Evolutionary conservation across 495 filamentous ascomycete genomes (phyloP).

Genomic region (Hyaloscypha variabilis): DNA sequence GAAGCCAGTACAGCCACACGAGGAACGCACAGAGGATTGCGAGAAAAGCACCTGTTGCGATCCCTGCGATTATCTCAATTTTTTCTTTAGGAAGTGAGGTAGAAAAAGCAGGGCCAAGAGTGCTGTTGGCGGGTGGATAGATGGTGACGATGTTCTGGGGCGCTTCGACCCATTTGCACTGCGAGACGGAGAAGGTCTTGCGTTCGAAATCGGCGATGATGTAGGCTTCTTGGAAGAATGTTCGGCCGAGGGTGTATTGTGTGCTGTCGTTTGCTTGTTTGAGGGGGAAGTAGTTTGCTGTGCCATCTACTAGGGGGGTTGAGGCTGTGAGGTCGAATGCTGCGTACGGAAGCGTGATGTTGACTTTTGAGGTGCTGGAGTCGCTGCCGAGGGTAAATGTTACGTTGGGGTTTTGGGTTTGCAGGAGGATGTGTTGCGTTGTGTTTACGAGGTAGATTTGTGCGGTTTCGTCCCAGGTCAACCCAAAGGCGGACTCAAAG

Average conservation of each 20-base stretch:
- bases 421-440: conserved; percentile 42
- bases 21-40: neutral
- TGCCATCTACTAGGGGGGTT: conserved; percentile 4
- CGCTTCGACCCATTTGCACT: conserved; percentile 22
- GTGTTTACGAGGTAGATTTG: conserved; percentile 55
- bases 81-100: conserved; percentile 7
- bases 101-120: neutral
- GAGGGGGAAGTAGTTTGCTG: conserved; percentile 52
- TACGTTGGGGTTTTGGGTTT: conserved; percentile 49
- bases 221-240: conserved; percentile 59
- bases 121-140: conserved; percentile 7
- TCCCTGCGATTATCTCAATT: conserved; percentile 23
- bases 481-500: conserved; percentile 55
- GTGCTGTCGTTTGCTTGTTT: conserved; percentile 49
- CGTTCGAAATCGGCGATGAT: conserved; percentile 29
- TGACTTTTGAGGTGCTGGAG: conserved; percentile 41
- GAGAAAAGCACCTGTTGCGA: conserved; percentile 20
- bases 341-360: conserved; percentile 55
- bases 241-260: conserved; percentile 57
- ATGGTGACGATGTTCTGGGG: conserved; percentile 22
- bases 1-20: conserved; percentile 11
- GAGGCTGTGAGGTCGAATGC: conserved; percentile 53
- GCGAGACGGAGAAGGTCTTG: conserved; percentile 24
- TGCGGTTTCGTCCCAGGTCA: conserved; percentile 46
- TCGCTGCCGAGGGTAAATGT: conserved; percentile 52